These are phyloP conservation scores for Fomitopsis palustris DNA, from an alignment of 1,284 basidiomycete genomes.

Conservation along the genomic window DNA sequence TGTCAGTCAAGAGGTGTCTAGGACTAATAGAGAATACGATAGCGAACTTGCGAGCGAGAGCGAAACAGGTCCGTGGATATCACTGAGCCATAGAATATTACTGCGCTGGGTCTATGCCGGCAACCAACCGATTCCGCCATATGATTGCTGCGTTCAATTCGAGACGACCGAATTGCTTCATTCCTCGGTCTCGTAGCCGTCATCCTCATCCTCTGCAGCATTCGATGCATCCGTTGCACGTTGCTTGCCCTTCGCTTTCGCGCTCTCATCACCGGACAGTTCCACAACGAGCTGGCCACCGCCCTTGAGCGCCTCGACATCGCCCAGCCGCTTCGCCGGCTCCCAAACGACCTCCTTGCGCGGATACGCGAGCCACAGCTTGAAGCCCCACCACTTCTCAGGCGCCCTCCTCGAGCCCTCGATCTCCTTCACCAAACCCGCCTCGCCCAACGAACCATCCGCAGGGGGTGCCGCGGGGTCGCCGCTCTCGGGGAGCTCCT, in stretches of 20 bases:
- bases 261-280: slow-evolving; percentile 28
- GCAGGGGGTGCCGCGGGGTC: slow-evolving; percentile 44
- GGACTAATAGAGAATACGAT: not conserved
- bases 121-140: not conserved
- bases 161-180: not conserved
- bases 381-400: slow-evolving; percentile 70
- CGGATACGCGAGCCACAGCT: slow-evolving; percentile 67
- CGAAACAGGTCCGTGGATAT: not conserved
- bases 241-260: slow-evolving; percentile 21
- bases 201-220: slow-evolving; percentile 33
- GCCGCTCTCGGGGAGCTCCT: slow-evolving; percentile 30
- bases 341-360: slow-evolving; percentile 59
- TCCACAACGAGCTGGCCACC: slow-evolving; percentile 76
- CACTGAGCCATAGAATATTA: not conserved
- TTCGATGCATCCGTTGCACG: slow-evolving; percentile 9
- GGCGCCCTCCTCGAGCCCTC: slow-evolving; percentile 22
- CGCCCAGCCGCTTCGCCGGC: slow-evolving; percentile 37
- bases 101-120: not conserved
- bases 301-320: slow-evolving; percentile 52
- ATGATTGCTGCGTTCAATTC: not conserved
- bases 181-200: slow-evolving; percentile 57
- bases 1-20: not conserved
- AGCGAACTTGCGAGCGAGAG: not conserved
- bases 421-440: slow-evolving; percentile 40
- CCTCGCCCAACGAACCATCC: slow-evolving; percentile 29